These are phyloP conservation scores for Botrytis deweyae DNA, from an alignment of 2,329 filamentous ascomycete genomes.

Conservation along the genomic window DNA sequence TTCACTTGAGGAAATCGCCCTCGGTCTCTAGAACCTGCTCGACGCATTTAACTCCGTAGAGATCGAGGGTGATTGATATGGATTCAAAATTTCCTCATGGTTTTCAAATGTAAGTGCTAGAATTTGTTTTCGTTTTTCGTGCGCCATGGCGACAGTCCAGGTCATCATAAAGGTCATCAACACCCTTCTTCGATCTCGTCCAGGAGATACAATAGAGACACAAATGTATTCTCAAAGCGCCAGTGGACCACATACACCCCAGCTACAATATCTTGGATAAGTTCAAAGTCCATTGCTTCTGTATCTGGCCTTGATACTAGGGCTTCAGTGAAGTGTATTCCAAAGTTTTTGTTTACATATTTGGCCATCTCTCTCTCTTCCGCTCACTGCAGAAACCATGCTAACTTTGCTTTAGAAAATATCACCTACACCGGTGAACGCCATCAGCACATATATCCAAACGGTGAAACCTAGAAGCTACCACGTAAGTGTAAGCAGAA, in stretches of 20 bases:
- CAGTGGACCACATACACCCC: not conserved
- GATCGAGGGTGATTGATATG: not conserved
- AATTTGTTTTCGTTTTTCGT: not conserved
- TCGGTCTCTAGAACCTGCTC: not conserved
- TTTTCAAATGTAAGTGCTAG: not conserved
- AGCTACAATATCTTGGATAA: not conserved
- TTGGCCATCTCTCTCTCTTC: not conserved
- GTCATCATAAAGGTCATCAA: not conserved
- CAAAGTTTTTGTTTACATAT: not conserved
- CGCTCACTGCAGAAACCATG: not conserved
- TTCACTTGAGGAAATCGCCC: not conserved
- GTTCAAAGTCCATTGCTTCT: not conserved
- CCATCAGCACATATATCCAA: not conserved
- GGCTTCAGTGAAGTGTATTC: not conserved
- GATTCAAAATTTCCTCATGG: not conserved
- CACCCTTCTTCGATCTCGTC: not conserved
- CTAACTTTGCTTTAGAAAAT: not conserved
- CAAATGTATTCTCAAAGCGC: not conserved
- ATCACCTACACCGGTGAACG: not conserved
- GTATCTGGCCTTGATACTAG: not conserved
- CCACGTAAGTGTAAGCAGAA: not conserved
- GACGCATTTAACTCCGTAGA: not conserved
- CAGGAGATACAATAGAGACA: not conserved
- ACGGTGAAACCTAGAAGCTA: not conserved
- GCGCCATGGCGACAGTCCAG: not conserved